Evolutionary conservation across 257 asterid species (phyloP), one percentile per base, ranked within the genome.

Genomic region (Perilla frutescens): DNA sequence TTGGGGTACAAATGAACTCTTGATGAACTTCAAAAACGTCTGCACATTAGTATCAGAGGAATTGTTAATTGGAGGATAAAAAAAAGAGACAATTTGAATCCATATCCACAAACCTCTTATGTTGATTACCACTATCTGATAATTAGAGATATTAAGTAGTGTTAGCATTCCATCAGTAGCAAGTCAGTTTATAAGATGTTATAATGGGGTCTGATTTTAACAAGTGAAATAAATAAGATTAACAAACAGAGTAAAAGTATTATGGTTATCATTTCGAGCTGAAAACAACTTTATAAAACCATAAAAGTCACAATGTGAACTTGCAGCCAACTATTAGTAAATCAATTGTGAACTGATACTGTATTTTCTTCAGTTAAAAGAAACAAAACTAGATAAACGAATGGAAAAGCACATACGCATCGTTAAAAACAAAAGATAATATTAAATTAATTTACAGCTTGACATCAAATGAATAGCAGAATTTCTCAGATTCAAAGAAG

Each of bases 11-110:
- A 94, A 92, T 77, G 90, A 81, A 72, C 73, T 74, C 78, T 80
- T 82, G 41, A 95, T 83, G 78, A 95, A 95, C 83, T 81, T 80
- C 83, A 95, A 41, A 62, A 95, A 68, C 60, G 72, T 91, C 99
- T 95, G 96, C 88, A 84, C 37, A 76, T 41, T 68, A 83, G 59
- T 37, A 71, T 64, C 7, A 74, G 57, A 74, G 68, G 34, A 40
- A 62, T 29, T 57, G 34, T 37, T 14, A 81, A 71, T 56, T 66
- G 15, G 26, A 12, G 31, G 14, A 26, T 13, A 55, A 31, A 48
- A 56, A 43, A 60, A 62, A 3, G 48, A 43, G 26, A 20, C 29
- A 50, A 50, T 29, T 59, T 47, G 50, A 48, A 44, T 15, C 68
- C 47, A 44, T 54, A 55, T 65, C 32, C 15, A 7, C 41, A 68